Conservation (phyloP, 2,329 filamentous ascomycete species). For the Rhynchosporium graminicola region DNA sequence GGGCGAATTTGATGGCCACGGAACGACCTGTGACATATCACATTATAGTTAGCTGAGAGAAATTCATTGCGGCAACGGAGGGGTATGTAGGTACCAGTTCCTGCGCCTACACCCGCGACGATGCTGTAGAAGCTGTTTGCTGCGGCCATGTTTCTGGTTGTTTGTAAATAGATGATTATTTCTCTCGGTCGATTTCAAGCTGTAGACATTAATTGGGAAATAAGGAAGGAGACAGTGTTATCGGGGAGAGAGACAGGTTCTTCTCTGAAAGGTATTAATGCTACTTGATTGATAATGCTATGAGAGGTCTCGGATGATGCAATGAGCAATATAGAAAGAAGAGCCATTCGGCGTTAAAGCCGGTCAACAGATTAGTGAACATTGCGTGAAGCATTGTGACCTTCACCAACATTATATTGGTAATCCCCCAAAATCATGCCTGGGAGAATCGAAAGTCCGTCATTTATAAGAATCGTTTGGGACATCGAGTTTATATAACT, state of each 20-base stretch:
- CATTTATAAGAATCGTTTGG: no score
- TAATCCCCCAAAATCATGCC: no score
- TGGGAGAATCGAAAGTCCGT: no score
- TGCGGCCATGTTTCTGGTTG: slow-evolving; percentile 30
- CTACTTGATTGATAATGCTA: slow-evolving; percentile 17
- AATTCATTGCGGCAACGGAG: slow-evolving; percentile 21
- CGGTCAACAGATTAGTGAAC: slow-evolving; percentile 15
- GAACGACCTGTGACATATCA: slow-evolving; percentile 44
- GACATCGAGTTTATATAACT: no score
- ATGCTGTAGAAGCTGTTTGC: slow-evolving; percentile 61
- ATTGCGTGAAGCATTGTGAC: background rate
- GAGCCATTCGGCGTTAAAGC: background rate
- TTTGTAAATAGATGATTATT: slow-evolving; percentile 19
- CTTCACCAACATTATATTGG: background rate
- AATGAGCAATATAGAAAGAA: slow-evolving; percentile 1
- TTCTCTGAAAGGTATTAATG: background rate
- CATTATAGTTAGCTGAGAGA: background rate
- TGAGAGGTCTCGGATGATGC: slow-evolving; percentile 16
- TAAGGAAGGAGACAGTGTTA: background rate
- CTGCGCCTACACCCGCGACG: slow-evolving; percentile 71
- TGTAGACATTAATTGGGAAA: slow-evolving; percentile 21
- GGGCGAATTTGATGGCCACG: slow-evolving; percentile 58
- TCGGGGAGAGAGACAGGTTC: background rate
- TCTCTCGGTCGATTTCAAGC: slow-evolving; percentile 22
- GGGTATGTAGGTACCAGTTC: slow-evolving; percentile 50